Conservation (phyloP, 1,139 yeast species). For the Kodamaea derodonti region DNA sequence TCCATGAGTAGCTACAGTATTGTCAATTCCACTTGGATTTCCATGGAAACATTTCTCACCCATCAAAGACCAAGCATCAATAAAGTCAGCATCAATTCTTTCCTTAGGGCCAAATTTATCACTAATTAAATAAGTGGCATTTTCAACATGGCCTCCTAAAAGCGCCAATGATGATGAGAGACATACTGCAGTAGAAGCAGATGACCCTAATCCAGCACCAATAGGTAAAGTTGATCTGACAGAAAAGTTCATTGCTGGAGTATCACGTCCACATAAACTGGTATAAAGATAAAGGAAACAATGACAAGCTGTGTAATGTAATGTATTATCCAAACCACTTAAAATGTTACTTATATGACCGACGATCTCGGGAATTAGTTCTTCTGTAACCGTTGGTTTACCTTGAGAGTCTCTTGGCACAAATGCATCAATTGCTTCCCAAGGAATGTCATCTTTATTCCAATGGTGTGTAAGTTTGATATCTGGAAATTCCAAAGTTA, state of each 20-base stretch:
- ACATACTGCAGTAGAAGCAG: constrained; percentile 88
- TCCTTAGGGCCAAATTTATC: constrained; percentile 32
- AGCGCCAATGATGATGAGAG: constrained; percentile 70
- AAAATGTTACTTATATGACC: constrained; percentile 45
- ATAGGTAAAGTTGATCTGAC: constrained; percentile 86
- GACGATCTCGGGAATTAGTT: constrained; percentile 59
- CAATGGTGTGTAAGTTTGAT: constrained; percentile 63
- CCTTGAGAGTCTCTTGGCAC: constrained; percentile 19
- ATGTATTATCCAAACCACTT: constrained; percentile 42
- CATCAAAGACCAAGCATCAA: constrained; percentile 84
- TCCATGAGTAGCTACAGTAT: constrained; percentile 93
- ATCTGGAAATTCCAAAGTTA: constrained; percentile 80
- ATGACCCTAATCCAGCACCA: constrained; percentile 96
- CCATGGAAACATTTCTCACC: constrained; percentile 97
- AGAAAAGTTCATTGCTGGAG: constrained; percentile 54
- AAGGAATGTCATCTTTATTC: constrained; percentile 59
- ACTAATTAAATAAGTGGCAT: constrained; percentile 24
- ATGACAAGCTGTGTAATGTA: constrained; percentile 78
- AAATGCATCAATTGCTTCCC: constrained; percentile 38
- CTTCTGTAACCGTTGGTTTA: constrained; percentile 46
- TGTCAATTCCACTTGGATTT: constrained; percentile 95
- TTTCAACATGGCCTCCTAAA: constrained; percentile 52
- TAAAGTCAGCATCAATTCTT: constrained; percentile 49
- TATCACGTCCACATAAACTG: constrained; percentile 46
- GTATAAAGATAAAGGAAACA: constrained; percentile 79